These are phyloP conservation scores for Pythium rhizo-oryzae DNA, from an alignment of 352 stramenopile genomes.

Conservation along the genomic window DNA sequence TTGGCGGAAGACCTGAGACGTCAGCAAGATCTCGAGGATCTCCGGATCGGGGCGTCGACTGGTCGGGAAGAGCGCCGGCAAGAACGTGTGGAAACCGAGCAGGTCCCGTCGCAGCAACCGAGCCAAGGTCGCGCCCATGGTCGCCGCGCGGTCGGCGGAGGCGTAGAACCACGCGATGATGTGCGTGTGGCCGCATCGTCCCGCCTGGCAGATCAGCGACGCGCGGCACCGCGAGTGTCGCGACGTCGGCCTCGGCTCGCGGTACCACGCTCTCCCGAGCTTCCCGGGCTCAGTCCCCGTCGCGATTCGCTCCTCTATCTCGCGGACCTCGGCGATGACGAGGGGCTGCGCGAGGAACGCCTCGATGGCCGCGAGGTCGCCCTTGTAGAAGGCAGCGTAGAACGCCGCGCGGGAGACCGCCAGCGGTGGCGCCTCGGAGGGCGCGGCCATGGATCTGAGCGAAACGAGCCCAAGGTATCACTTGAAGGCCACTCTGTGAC, in stretches of 20 bases:
- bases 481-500: background rate
- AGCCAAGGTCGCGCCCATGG: background rate
- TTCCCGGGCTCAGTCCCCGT: background rate
- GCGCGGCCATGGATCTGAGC: too few species aligned
- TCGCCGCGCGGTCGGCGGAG: background rate
- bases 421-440: background rate
- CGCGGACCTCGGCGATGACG: background rate
- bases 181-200: background rate
- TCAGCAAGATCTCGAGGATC: background rate
- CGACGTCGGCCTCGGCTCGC: background rate
- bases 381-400: background rate
- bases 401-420: background rate
- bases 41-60: background rate
- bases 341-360: background rate
- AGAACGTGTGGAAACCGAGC: too few species aligned
- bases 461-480: too few species aligned
- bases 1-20: background rate
- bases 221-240: background rate
- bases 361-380: conserved; percentile 1
- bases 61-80: background rate
- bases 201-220: background rate
- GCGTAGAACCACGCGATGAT: conserved; percentile 6
- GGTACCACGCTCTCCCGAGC: background rate
- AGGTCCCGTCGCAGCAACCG: background rate
- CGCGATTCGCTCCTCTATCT: background rate